Conservation (phyloP, 352 stramenopile genomes). For the Phytophthora colocasiae region DNA sequence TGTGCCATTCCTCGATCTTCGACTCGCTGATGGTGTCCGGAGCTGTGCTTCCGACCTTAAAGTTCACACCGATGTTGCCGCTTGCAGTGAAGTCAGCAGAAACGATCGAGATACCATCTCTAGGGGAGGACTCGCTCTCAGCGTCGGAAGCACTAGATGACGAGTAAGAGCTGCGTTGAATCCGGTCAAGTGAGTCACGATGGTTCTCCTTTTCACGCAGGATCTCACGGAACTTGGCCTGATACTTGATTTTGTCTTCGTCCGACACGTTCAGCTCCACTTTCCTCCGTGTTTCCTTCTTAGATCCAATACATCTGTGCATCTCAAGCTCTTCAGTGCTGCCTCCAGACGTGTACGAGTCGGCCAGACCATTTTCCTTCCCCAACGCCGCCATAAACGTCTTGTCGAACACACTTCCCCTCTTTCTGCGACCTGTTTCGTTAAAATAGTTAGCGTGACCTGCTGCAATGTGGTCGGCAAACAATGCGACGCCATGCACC, state of each 20-base stretch:
- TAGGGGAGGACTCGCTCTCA: constrained; percentile 26
- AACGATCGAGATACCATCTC: constrained; percentile 23
- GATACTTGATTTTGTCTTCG: constrained; percentile 34
- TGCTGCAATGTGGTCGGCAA: constrained; percentile 58
- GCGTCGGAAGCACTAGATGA: constrained; percentile 13
- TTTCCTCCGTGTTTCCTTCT: constrained; percentile 31
- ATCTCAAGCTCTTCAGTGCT: constrained; percentile 35
- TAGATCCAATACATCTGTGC: constrained; percentile 24
- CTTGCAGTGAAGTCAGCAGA: constrained; percentile 33
- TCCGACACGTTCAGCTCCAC: constrained; percentile 34
- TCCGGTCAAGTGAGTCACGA: constrained; percentile 20
- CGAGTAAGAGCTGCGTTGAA: constrained; percentile 23
- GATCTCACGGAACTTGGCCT: constrained; percentile 36
- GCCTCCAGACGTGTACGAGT: constrained; percentile 31
- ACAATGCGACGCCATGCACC: constrained; percentile 51
- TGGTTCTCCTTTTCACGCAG: constrained; percentile 28
- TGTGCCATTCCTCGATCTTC: constrained; percentile 32
- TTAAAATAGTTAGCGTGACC: constrained; percentile 47
- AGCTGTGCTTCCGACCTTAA: constrained; percentile 25
- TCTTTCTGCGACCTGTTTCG: constrained; percentile 33
- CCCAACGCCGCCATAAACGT: constrained; percentile 44
- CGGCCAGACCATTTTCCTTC: constrained; percentile 33
- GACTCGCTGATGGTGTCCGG: constrained; percentile 27
- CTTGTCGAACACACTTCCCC: constrained; percentile 49
- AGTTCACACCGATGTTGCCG: constrained; percentile 39